Evolutionary conservation across 208 protist genomes (phyloP).

Genomic region (Phytomonas sp.): DNA sequence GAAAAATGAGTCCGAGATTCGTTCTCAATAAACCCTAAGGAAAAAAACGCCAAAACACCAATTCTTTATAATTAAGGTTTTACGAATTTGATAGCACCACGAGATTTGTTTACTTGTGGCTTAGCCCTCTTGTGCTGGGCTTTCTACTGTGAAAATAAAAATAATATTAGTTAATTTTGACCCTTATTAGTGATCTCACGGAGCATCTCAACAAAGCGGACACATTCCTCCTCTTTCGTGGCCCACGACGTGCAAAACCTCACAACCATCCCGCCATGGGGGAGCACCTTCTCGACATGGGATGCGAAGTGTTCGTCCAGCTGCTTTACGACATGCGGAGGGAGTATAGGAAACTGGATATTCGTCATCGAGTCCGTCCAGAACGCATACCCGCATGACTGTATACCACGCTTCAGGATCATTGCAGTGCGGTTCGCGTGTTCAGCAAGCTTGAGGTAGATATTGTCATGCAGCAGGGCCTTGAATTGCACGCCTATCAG

Average conservation of each 20-base stretch:
- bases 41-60: background rate
- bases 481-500: conserved; percentile 45
- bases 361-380: conserved; percentile 21
- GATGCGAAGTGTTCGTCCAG: conserved; percentile 18
- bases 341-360: conserved; percentile 27
- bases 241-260: conserved; percentile 38
- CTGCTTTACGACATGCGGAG: conserved; percentile 6
- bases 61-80: background rate
- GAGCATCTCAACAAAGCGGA: conserved; percentile 26
- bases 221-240: conserved; percentile 33
- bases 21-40: background rate
- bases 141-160: conserved; percentile 8
- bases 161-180: background rate
- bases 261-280: conserved; percentile 14
- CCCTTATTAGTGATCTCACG: conserved; percentile 13
- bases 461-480: conserved; percentile 27
- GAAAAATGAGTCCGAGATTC: background rate
- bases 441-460: conserved; percentile 20
- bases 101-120: background rate
- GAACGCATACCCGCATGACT: conserved; percentile 26
- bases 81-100: conserved; percentile 9
- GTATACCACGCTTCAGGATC: conserved; percentile 25
- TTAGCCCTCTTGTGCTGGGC: background rate
- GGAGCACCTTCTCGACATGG: conserved; percentile 10
- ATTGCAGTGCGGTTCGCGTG: conserved; percentile 35